phyloP scores from a whole-genome alignment of 1,139 yeast species.

The Pichia sp. region DNA sequence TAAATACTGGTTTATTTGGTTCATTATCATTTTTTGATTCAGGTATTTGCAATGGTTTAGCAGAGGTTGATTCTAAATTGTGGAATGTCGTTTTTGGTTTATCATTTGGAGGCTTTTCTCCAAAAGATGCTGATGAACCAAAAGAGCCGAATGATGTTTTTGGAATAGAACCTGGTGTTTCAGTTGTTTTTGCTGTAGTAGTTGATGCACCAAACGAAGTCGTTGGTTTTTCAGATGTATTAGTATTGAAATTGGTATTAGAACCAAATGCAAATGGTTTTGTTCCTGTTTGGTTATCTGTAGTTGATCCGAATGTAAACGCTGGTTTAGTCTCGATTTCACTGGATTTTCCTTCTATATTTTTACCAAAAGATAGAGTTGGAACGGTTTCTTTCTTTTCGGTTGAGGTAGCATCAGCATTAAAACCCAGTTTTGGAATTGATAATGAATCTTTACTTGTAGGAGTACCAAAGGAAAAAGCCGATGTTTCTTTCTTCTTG shows the following conservation, averaged over 20 bases:
- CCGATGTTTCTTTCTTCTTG: conserved; percentile 8
- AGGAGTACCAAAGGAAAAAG: conserved; percentile 9
- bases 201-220: conserved; percentile 3
- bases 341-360: no score
- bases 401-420: not conserved
- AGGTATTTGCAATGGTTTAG: not conserved
- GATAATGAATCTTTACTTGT: not conserved
- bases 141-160: conserved; percentile 1
- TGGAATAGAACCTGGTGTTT: no score
- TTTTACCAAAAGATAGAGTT: no score
- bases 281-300: not conserved
- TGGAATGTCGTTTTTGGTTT: no score
- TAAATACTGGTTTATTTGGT: not conserved
- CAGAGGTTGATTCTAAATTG: no score
- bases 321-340: not conserved
- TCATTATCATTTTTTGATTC: not conserved
- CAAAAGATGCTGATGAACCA: no score
- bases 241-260: not conserved
- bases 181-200: no score
- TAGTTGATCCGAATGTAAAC: not conserved
- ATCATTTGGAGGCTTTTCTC: no score
- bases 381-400: not conserved
- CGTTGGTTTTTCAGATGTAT: not conserved
- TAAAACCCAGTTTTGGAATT: not conserved
- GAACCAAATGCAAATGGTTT: not conserved